phyloP scores from a whole-genome alignment of 78 protist genomes.

The Polysphondylium violaceum region DNA sequence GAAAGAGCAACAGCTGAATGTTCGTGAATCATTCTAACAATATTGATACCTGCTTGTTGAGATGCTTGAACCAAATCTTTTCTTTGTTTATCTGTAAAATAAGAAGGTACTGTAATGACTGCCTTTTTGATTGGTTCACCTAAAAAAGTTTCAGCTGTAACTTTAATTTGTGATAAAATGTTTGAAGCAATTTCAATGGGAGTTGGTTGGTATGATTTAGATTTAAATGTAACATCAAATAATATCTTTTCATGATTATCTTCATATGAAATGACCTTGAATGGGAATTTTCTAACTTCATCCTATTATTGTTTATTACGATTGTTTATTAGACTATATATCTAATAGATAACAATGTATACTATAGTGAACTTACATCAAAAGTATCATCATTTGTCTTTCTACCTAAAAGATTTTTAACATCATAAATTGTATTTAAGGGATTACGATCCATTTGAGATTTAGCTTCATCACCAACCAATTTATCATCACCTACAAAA shows the following conservation, averaged over 20 bases:
- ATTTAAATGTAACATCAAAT: slow-evolving; percentile 87
- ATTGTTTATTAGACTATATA: too few relatives aligned
- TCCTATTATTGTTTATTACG: too few relatives aligned
- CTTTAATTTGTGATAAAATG: slow-evolving; percentile 90
- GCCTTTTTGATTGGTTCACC: slow-evolving; percentile 89
- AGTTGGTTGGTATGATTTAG: slow-evolving; percentile 75
- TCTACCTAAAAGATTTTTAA: slow-evolving; percentile 89
- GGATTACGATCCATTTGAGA: slow-evolving; percentile 93
- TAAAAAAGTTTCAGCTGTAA: slow-evolving; percentile 90
- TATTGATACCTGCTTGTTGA: slow-evolving; percentile 91
- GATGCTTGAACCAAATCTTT: slow-evolving; percentile 86
- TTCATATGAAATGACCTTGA: slow-evolving; percentile 74
- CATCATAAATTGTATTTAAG: slow-evolving; percentile 92
- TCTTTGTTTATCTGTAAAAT: slow-evolving; percentile 91
- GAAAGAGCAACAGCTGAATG: slow-evolving; percentile 99
- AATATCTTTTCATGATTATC: slow-evolving; percentile 18
- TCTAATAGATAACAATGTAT: too few relatives aligned
- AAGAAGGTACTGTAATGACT: slow-evolving; percentile 94
- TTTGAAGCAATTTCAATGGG: slow-evolving; percentile 88
- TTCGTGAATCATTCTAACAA: slow-evolving; percentile 97
- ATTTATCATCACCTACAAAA: slow-evolving; percentile 86
- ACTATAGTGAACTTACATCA: slow-evolving; percentile 89
- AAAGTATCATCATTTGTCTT: slow-evolving; percentile 83
- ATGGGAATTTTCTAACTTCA: slow-evolving; percentile 85
- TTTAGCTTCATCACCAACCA: slow-evolving; percentile 96